These are phyloP conservation scores for Rhizopogon salebrosus DNA, from an alignment of 768 basidiomycete species.

Conservation along the genomic window DNA sequence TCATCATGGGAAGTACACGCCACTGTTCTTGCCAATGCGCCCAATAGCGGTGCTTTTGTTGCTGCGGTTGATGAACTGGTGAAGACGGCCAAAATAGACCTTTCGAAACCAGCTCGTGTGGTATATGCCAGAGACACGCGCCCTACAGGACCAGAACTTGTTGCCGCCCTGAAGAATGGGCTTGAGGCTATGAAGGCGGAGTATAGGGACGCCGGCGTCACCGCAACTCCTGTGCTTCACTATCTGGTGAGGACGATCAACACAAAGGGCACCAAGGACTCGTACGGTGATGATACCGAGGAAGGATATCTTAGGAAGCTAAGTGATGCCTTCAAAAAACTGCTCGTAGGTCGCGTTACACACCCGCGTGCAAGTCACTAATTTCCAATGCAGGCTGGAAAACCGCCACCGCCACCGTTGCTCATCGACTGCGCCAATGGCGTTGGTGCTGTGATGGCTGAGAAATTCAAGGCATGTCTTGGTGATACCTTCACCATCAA, in stretches of 20 bases:
- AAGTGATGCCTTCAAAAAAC: conserved; percentile 73
- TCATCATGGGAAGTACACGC: conserved; percentile 88
- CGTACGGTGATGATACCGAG: conserved; percentile 75
- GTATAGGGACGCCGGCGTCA: conserved; percentile 71
- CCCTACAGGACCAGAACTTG: conserved; percentile 74
- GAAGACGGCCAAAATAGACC: conserved; percentile 63
- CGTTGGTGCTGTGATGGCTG: conserved; percentile 76
- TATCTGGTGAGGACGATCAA: conserved; percentile 91
- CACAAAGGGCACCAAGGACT: conserved; percentile 71
- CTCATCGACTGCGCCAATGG: conserved; percentile 99
- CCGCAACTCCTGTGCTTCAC: conserved; percentile 93
- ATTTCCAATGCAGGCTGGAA: conserved; percentile 44
- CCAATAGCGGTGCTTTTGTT: conserved; percentile 69
- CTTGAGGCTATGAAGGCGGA: conserved; percentile 68
- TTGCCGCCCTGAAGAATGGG: conserved; percentile 78
- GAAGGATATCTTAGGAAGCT: conserved; percentile 85
- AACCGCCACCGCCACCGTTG: conserved; percentile 51
- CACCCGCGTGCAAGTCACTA: background rate
- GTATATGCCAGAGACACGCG: conserved; percentile 94
- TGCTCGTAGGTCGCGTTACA: conserved; percentile 60
- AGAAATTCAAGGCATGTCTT: conserved; percentile 55
- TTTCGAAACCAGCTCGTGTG: conserved; percentile 72
- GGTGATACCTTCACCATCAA: conserved; percentile 55
- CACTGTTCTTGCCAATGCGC: conserved; percentile 80
- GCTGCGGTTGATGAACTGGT: conserved; percentile 58